These are phyloP conservation scores for Saccharomycopsis javanensis DNA, from an alignment of 805 yeast genomes.

Conservation along the genomic window DNA sequence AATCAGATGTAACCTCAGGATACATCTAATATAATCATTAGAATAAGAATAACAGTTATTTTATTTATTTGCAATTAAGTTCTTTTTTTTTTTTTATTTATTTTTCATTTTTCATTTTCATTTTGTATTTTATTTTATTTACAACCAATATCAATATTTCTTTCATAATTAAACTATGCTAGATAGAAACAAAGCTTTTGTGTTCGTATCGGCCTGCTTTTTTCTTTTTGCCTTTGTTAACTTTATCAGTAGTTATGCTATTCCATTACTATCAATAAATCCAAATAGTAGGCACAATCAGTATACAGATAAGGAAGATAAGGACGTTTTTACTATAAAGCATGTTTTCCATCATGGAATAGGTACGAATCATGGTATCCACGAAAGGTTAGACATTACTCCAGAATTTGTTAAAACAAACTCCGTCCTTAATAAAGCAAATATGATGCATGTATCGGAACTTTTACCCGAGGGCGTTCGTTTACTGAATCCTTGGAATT, in stretches of 20 bases:
- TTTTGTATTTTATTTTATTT: too few relatives aligned
- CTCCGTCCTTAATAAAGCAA: constrained; percentile 7
- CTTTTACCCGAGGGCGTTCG: constrained; percentile 25
- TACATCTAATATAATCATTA: too few relatives aligned
- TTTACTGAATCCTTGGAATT: constrained; percentile 34
- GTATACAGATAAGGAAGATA: neutral
- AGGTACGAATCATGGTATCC: constrained; percentile 33
- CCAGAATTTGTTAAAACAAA: constrained; percentile 27
- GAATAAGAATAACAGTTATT: too few relatives aligned
- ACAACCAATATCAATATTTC: too few relatives aligned
- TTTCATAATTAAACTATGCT: neutral
- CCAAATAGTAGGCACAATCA: neutral
- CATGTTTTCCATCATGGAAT: constrained; percentile 58
- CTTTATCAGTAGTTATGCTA: neutral
- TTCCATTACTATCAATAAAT: neutral
- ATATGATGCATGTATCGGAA: neutral
- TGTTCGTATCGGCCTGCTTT: neutral
- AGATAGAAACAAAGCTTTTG: neutral
- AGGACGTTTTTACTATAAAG: constrained; percentile 29
- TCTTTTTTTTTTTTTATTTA: too few relatives aligned
- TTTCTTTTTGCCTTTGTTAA: neutral
- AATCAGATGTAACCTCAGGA: too few relatives aligned
- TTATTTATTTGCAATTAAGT: too few relatives aligned
- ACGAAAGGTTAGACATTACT: constrained; percentile 44
- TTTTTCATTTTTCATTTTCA: too few relatives aligned